These are phyloP conservation scores for Boletus tomentosulus DNA, from an alignment of 768 basidiomycete genomes.

Conservation along the genomic window DNA sequence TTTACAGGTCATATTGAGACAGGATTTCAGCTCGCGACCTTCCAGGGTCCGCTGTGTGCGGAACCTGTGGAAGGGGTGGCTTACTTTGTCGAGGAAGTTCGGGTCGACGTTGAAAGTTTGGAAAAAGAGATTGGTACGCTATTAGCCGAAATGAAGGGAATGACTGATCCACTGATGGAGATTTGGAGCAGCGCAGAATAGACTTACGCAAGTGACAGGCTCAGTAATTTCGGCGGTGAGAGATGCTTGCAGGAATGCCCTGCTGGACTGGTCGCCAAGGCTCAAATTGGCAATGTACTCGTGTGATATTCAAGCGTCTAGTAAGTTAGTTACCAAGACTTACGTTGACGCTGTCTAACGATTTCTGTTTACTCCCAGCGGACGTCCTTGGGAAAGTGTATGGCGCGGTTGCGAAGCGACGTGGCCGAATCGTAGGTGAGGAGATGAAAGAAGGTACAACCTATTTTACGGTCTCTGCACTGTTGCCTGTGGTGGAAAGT, in stretches of 20 bases:
- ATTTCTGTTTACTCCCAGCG: constrained; percentile 42
- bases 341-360: constrained; percentile 8
- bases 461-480: constrained; percentile 87
- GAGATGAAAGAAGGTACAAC: constrained; percentile 98
- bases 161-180: constrained; percentile 9
- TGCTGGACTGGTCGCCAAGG: constrained; percentile 97
- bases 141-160: constrained; percentile 1
- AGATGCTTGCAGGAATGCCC: constrained; percentile 84
- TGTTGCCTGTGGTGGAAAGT: constrained; percentile 93
- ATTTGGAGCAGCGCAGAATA: constrained; percentile 58
- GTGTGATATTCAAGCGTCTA: constrained; percentile 97
- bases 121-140: constrained; percentile 65
- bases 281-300: constrained; percentile 98
- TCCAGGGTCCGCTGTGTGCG: constrained; percentile 91
- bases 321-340: constrained; percentile 51
- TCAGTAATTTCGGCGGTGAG: constrained; percentile 85
- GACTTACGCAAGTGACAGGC: constrained; percentile 81
- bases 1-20: constrained; percentile 85
- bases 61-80: constrained; percentile 94
- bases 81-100: constrained; percentile 79
- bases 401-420: constrained; percentile 86
- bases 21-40: constrained; percentile 92
- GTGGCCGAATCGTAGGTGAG: constrained; percentile 90
- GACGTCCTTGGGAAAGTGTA: constrained; percentile 98
- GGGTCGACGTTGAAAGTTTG: constrained; percentile 54